These are phyloP conservation scores for Cutaneotrichosporon sp. DNA, from an alignment of 1,284 basidiomycete species.

Conservation along the genomic window DNA sequence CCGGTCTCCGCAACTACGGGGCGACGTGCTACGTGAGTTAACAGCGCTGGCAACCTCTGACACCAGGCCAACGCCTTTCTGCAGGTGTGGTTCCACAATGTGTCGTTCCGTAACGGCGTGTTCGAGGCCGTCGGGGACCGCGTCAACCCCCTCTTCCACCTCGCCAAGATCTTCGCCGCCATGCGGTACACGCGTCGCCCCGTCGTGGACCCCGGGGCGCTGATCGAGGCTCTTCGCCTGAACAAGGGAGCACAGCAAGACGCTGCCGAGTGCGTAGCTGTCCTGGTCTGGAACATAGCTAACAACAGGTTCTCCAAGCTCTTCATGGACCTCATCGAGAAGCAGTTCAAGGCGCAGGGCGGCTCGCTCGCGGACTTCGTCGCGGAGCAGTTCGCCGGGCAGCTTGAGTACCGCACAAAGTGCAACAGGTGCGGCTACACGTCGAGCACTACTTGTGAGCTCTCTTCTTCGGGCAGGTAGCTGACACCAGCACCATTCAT, in stretches of 20 bases:
- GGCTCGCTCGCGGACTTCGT: constrained; percentile 66
- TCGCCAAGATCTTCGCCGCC: constrained; percentile 65
- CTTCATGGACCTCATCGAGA: constrained; percentile 82
- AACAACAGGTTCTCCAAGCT: constrained; percentile 79
- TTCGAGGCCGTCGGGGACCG: constrained; percentile 43
- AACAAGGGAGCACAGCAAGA: constrained; percentile 85
- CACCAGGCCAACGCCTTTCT: constrained; percentile 74
- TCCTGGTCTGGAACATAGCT: too few relatives aligned
- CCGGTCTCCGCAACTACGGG: constrained; percentile 88
- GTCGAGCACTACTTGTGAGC: constrained; percentile 16
- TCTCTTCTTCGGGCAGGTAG: neutral
- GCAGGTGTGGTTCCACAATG: constrained; percentile 72
- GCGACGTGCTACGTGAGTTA: constrained; percentile 78
- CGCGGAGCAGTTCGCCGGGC: constrained; percentile 82
- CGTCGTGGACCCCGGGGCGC: constrained; percentile 75
- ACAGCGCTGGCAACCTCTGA: too few relatives aligned
- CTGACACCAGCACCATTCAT: constrained; percentile 59
- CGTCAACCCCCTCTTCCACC: constrained; percentile 61
- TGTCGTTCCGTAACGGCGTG: constrained; percentile 65
- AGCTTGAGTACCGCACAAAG: constrained; percentile 71
- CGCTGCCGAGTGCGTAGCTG: constrained; percentile 75
- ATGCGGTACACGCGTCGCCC: constrained; percentile 69
- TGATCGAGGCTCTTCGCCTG: constrained; percentile 78
- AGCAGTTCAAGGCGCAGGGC: constrained; percentile 75
- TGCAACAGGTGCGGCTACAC: constrained; percentile 67